These are phyloP conservation scores for Termitomyces sp. DNA, from an alignment of 768 basidiomycete genomes.

Conservation along the genomic window DNA sequence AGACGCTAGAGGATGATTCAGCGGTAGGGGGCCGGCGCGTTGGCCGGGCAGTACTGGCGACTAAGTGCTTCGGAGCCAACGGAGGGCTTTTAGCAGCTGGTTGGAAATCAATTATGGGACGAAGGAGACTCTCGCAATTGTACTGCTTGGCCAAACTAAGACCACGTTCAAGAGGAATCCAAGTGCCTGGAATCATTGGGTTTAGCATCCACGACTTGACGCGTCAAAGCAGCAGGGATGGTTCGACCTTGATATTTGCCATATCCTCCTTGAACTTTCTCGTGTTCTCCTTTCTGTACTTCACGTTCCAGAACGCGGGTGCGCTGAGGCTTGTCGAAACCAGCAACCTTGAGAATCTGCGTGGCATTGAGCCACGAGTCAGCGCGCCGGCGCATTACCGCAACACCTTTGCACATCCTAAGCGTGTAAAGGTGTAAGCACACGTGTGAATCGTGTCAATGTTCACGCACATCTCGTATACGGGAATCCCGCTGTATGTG, in stretches of 20 bases:
- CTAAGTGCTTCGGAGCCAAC: slow-evolving; percentile 93
- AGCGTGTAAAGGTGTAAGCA: slow-evolving; percentile 37
- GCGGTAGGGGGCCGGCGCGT: slow-evolving; percentile 41
- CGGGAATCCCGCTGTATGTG: slow-evolving; percentile 90
- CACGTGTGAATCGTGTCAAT: slow-evolving; percentile 34
- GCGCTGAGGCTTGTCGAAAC: slow-evolving; percentile 98
- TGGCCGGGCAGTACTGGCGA: slow-evolving; percentile 61
- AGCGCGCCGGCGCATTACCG: slow-evolving; percentile 94
- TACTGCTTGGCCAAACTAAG: slow-evolving; percentile 86
- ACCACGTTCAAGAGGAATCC: slow-evolving; percentile 95
- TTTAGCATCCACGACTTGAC: slow-evolving; percentile 10
- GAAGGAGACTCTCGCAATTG: slow-evolving; percentile 81
- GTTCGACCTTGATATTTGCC: slow-evolving; percentile 96
- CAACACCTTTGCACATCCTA: slow-evolving; percentile 94
- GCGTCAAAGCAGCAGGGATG: slow-evolving; percentile 13
- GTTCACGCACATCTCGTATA: slow-evolving; percentile 79
- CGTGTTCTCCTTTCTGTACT: slow-evolving; percentile 97
- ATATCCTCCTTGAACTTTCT: slow-evolving; percentile 99
- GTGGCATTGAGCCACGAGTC: slow-evolving; percentile 99
- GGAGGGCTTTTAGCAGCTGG: slow-evolving; percentile 90
- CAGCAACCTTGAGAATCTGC: slow-evolving; percentile 97
- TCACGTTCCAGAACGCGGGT: slow-evolving; percentile 97
- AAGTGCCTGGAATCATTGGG: slow-evolving; percentile 66
- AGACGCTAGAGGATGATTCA: slow-evolving; percentile 30
- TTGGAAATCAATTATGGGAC: slow-evolving; percentile 93